Conservation (phyloP, 176 grass and related monocot species). For the Cenchrus fungigraminus region DNA sequence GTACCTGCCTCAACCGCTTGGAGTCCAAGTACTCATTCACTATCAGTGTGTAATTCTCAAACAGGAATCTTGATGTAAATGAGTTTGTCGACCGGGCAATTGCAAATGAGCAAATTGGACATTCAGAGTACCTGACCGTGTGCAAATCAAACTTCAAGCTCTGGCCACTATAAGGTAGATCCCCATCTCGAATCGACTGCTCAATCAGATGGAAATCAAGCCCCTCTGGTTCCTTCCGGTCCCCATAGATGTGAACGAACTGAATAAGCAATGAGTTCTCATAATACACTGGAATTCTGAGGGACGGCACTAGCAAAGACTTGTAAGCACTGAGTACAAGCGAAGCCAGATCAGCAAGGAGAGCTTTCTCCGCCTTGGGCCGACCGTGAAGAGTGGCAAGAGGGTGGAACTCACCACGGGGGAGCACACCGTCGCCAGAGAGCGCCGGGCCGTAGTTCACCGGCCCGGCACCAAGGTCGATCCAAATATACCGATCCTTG, state of each 20-base stretch:
- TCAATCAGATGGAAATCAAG: conserved; percentile 76
- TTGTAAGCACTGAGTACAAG: conserved; percentile 80
- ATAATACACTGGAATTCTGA: conserved; percentile 86
- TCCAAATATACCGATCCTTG: conserved; percentile 95
- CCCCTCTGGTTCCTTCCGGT: conserved; percentile 57
- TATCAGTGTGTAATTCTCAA: conserved; percentile 94
- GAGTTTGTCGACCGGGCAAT: conserved; percentile 72
- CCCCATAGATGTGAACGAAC: conserved; percentile 86
- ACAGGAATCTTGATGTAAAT: conserved; percentile 83
- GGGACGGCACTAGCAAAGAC: conserved; percentile 71
- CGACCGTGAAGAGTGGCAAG: conserved; percentile 80
- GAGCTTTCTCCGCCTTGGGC: conserved; percentile 69
- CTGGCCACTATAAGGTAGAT: conserved; percentile 66
- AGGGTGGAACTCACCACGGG: conserved; percentile 94
- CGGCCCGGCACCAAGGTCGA: conserved; percentile 82
- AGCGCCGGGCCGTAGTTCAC: conserved; percentile 86
- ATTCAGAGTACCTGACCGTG: conserved; percentile 66
- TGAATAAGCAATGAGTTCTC: conserved; percentile 75
- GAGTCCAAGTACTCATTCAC: conserved; percentile 94
- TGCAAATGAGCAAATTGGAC: conserved; percentile 76
- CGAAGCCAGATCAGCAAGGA: conserved; percentile 72
- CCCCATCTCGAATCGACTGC: conserved; percentile 63
- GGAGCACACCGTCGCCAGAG: conserved; percentile 86
- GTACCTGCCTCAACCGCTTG: conserved; percentile 81
- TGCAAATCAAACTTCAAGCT: conserved; percentile 62